These are phyloP conservation scores for Rhododendron ovatum DNA, from an alignment of 148 eudicot species.

Conservation along the genomic window DNA sequence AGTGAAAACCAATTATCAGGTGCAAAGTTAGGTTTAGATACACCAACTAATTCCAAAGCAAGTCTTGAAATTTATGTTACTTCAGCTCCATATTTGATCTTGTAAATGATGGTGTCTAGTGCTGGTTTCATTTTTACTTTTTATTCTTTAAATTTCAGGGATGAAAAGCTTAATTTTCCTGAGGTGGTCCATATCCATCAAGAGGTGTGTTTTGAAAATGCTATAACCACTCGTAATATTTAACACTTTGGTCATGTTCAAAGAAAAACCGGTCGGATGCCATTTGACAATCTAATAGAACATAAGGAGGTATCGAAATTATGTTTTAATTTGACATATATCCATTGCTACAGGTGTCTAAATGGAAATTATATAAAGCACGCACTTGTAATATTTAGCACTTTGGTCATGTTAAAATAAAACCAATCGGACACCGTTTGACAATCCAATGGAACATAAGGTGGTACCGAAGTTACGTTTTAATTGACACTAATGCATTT, in stretches of 20 bases:
- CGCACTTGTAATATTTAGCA: background rate
- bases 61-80: background rate
- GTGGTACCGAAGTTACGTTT: background rate
- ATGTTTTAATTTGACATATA: background rate
- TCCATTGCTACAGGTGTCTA: background rate
- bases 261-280: background rate
- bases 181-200: conserved; percentile 64
- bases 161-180: conserved; percentile 75
- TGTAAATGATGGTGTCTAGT: background rate
- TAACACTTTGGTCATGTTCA: background rate
- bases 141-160: conserved; percentile 40
- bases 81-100: background rate
- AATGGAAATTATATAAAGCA: background rate
- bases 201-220: conserved; percentile 44
- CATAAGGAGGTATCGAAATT: background rate
- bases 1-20: background rate
- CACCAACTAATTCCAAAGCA: background rate
- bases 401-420: background rate
- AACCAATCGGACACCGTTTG: background rate
- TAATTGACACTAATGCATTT: background rate
- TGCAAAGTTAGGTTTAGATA: background rate
- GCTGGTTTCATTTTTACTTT: conserved; percentile 2
- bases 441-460: background rate
- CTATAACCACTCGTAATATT: background rate
- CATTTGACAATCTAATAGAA: background rate